These are phyloP conservation scores for Coemansia sp. DNA, from an alignment of 192 early-diverging fungal genomes.

Conservation along the genomic window DNA sequence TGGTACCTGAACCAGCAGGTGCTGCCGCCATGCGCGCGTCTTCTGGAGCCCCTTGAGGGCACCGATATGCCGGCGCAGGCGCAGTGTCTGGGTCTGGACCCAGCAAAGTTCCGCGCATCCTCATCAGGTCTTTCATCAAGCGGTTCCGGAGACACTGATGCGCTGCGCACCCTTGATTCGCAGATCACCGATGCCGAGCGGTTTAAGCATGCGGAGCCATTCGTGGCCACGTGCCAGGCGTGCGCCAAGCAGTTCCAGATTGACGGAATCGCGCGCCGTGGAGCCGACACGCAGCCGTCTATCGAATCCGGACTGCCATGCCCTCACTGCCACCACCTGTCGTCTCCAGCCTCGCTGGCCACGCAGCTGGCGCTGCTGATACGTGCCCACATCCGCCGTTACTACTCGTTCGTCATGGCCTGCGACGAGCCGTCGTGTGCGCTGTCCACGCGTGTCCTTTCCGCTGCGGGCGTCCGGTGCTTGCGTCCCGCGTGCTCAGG, in stretches of 20 bases:
- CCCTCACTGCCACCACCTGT: conserved; percentile 54
- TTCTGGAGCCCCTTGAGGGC: conserved; percentile 83
- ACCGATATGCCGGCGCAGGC: conserved; percentile 78
- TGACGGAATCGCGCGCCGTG: conserved; percentile 28
- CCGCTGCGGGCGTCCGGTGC: conserved; percentile 73
- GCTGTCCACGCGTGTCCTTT: conserved; percentile 64
- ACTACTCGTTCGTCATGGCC: conserved; percentile 69
- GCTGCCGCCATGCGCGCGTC: conserved; percentile 79
- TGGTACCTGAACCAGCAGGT: conserved; percentile 96
- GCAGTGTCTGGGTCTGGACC: conserved; percentile 81
- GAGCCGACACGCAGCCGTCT: neutral
- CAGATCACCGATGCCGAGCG: conserved; percentile 72
- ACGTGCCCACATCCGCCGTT: conserved; percentile 65
- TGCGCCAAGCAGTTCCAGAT: conserved; percentile 58
- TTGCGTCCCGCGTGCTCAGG: conserved; percentile 68
- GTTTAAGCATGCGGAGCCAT: conserved; percentile 58
- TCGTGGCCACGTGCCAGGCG: conserved; percentile 59
- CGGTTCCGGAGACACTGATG: conserved; percentile 41
- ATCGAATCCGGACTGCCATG: conserved; percentile 57
- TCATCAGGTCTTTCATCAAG: conserved; percentile 1
- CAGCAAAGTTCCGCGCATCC: conserved; percentile 59
- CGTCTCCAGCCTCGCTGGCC: conserved; percentile 55
- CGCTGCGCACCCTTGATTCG: conserved; percentile 73
- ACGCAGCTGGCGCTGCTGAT: conserved; percentile 69
- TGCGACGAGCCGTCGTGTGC: conserved; percentile 82